Evolutionary conservation across 768 basidiomycete species (phyloP).

Genomic region (Mrakia frigida): DNA sequence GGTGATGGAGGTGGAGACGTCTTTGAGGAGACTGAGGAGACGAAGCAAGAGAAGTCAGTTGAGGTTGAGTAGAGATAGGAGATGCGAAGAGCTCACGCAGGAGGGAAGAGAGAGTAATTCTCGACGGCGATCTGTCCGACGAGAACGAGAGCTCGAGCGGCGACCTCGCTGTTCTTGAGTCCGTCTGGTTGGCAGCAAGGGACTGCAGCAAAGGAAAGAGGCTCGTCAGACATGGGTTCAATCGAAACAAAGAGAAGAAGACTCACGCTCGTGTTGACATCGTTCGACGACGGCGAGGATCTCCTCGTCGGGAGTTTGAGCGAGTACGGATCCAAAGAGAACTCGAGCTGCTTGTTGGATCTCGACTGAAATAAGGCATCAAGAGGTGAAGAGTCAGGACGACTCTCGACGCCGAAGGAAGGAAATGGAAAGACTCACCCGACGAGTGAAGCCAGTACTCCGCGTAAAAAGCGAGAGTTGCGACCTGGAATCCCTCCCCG

Average conservation of each 20-base stretch:
- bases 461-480: conserved; percentile 69
- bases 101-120: conserved; percentile 68
- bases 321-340: conserved; percentile 71
- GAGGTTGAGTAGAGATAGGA: background rate
- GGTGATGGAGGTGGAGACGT: conserved; percentile 76
- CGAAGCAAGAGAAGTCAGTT: background rate
- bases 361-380: conserved; percentile 52
- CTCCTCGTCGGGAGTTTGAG: conserved; percentile 63
- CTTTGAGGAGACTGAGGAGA: conserved; percentile 61
- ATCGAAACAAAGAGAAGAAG: background rate
- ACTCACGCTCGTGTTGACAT: conserved; percentile 62
- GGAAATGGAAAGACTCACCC: conserved; percentile 24
- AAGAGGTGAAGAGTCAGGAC: background rate
- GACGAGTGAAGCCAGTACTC: conserved; percentile 53
- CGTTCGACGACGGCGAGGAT: conserved; percentile 56
- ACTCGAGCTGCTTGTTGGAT: conserved; percentile 68
- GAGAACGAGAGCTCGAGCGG: conserved; percentile 69
- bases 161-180: conserved; percentile 55
- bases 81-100: conserved; percentile 51
- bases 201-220: conserved; percentile 45
- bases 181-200: conserved; percentile 59
- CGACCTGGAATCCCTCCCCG: conserved; percentile 58
- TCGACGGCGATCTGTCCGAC: conserved; percentile 78
- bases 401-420: no score
- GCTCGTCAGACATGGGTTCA: background rate